Conservation (phyloP, 108 stramenopile genomes). For the Conticribra guillardii region DNA sequence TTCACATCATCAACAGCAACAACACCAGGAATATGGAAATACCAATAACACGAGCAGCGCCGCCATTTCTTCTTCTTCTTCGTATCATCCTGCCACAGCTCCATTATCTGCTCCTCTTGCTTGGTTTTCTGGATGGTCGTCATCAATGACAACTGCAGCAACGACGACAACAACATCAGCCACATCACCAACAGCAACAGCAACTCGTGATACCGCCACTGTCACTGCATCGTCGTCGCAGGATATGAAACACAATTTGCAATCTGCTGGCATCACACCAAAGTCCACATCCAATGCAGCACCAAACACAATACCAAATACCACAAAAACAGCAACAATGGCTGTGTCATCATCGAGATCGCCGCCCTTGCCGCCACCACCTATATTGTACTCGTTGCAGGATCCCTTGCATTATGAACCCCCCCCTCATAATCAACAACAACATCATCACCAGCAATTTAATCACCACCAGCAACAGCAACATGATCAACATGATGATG, state of each 20-base stretch:
- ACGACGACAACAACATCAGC: not conserved
- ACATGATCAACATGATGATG: no score
- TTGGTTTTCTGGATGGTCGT: conserved; percentile 46
- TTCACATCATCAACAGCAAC: conserved; percentile 1
- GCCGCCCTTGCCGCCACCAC: not conserved
- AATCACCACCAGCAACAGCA: no score
- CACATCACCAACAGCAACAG: not conserved
- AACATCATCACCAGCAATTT: no score
- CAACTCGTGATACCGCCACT: not conserved
- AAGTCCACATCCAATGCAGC: not conserved
- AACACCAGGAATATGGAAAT: not conserved
- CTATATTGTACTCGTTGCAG: not conserved
- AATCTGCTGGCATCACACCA: not conserved
- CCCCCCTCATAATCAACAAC: no score
- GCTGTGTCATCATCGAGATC: not conserved
- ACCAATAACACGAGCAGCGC: conserved; percentile 15
- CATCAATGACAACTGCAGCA: conserved; percentile 4
- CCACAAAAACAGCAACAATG: not conserved
- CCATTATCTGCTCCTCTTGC: conserved; percentile 12
- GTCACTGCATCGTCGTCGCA: no score
- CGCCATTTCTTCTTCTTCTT: conserved; percentile 16
- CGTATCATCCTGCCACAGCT: conserved; percentile 4
- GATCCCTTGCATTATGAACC: no score
- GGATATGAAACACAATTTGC: no score
- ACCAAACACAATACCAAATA: not conserved